phyloP scores from a whole-genome alignment of 2,329 filamentous ascomycete genomes.

The Paecilomyces niveus region DNA sequence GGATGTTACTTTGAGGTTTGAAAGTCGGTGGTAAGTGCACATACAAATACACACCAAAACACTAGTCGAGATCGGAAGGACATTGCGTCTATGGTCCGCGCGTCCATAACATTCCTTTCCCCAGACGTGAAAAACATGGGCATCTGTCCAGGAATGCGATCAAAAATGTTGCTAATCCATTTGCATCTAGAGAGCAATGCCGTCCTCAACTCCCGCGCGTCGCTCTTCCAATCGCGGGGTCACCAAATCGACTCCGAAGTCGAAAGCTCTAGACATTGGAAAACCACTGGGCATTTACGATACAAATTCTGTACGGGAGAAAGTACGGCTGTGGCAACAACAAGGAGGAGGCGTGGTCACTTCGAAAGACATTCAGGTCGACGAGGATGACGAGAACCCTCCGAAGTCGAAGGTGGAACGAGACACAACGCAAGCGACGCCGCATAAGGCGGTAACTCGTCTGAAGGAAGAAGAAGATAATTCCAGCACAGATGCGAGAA shows the following conservation, averaged over 20 bases:
- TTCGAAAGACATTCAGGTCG: conserved; percentile 54
- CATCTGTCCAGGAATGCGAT: conserved; percentile 5
- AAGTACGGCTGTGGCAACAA: conserved; percentile 80
- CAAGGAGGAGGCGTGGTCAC: conserved; percentile 61
- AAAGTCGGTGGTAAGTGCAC: neutral
- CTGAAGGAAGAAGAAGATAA: conserved; percentile 19
- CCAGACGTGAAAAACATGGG: conserved; percentile 3
- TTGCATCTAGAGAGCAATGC: conserved; percentile 27
- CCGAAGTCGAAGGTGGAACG: conserved; percentile 16
- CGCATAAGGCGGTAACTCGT: conserved; percentile 2
- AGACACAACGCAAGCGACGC: conserved; percentile 11
- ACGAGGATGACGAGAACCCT: conserved; percentile 41
- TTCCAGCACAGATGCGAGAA: conserved; percentile 23
- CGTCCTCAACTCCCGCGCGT: conserved; percentile 30
- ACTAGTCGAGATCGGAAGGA: neutral
- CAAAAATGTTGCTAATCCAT: conserved; percentile 1
- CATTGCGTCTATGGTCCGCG: neutral
- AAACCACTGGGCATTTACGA: conserved; percentile 50
- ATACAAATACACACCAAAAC: neutral
- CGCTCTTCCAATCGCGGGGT: conserved; percentile 41
- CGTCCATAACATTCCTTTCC: neutral
- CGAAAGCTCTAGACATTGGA: conserved; percentile 42
- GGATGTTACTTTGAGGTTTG: neutral
- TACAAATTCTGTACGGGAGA: conserved; percentile 64
- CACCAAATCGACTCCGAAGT: conserved; percentile 50